Percentiles rank a stretch among this genome's conserved stretches.
phyloP scores from a whole-genome alignment of 768 basidiomycete species.

The Aureoboletus auriporus region DNA sequence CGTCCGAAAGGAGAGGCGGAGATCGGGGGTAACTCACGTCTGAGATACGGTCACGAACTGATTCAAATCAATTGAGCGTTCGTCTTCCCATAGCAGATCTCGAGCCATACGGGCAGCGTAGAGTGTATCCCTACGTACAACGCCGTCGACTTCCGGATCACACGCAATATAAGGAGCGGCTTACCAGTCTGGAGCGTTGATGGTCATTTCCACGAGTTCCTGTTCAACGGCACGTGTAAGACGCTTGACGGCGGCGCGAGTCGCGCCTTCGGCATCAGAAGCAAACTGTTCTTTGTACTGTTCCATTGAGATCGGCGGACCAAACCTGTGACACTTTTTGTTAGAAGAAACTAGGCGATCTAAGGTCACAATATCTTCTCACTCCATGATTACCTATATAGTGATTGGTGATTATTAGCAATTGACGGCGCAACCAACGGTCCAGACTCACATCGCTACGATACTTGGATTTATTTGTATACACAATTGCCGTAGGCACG shows the following conservation, averaged over 20 bases:
- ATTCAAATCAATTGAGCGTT: constrained; percentile 69
- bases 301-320: constrained; percentile 73
- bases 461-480: constrained; percentile 95
- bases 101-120: constrained; percentile 90
- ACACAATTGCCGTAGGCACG: constrained; percentile 85
- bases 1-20: constrained; percentile 12
- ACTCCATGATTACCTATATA: constrained; percentile 70
- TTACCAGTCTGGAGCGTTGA: constrained; percentile 95
- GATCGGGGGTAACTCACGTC: constrained; percentile 58
- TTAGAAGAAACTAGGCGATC: constrained; percentile 7
- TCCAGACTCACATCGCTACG: constrained; percentile 69
- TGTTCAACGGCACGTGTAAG: constrained; percentile 73
- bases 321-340: constrained; percentile 54
- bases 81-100: constrained; percentile 88
- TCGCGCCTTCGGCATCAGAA: constrained; percentile 59
- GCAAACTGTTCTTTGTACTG: constrained; percentile 75
- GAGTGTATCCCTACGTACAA: constrained; percentile 71
- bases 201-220: constrained; percentile 68
- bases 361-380: constrained; percentile 23
- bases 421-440: neutral
- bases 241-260: constrained; percentile 80
- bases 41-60: constrained; percentile 86
- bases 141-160: constrained; percentile 15
- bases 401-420: constrained; percentile 13
- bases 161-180: constrained; percentile 23